Base-by-base conservation (phyloP, 257 asterid species). In the Pogostemon cablin region DNA sequence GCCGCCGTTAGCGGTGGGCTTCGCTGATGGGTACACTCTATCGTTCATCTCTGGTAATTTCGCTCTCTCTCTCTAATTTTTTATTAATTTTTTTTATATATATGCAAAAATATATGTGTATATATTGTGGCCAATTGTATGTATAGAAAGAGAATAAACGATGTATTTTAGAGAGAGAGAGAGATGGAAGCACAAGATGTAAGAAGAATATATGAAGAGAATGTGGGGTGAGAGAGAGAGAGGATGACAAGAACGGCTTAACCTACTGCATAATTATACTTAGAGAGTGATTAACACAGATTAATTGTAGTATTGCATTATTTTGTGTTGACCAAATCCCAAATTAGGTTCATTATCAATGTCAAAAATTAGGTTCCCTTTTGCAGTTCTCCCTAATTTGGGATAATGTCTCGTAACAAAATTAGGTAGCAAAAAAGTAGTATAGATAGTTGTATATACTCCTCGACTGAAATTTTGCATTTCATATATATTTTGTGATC, bases 21-120 rank as follows among this genome's bases (percentile, higher is more conserved):
- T 93, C 43, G 88, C 76, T 0, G 98, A 66, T 25, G 98, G 96
- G 65, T 84, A 72, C 3, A 86, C 89, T 76, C 77, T 80, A 44
- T 90, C 96, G 8, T 78, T 77, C 98, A 92, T 92, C 67, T 55
- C 20, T 37, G 53, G 59, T 42, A 57, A 52, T 44, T 69, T 12
- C 47, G 20, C 0, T 3, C 1, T 60, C 12, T 7, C 11, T 48
- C 7, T 60, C 1, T 25, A 25, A 59, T 58, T 11, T 34, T 37
- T 77, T 37, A 55, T 40, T 7, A 25, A 46, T 74, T 25, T 54
- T n/a, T 61, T 5, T 70, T 12, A 0, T 40, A 59, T 72, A 20
- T 35, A 8, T 44, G 74, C 65, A 59, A 43, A 60, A 20, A 47
- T 60, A 42, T 60, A 53, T 57, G 32, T 60, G 59, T 54, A 66